A percentile compares a stretch with the other conserved stretches of the same genome.
These are phyloP conservation scores for Hymenoscyphus fructigenus DNA, from an alignment of 2,329 filamentous ascomycete species.

Conservation along the genomic window DNA sequence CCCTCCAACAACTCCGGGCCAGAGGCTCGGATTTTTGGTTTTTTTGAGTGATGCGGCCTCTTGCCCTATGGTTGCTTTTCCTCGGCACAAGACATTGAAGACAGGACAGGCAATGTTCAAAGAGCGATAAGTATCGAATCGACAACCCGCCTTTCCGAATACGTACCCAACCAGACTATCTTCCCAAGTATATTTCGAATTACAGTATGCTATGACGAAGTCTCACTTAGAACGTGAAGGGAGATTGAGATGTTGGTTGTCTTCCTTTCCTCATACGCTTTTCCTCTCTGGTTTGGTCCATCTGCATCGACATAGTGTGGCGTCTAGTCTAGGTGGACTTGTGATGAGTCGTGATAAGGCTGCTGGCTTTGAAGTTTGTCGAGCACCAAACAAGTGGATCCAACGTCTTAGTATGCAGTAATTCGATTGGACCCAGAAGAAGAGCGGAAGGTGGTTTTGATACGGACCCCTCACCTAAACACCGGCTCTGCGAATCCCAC, in stretches of 20 bases:
- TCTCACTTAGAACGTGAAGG: background rate
- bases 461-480: conserved; percentile 1
- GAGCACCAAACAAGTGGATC: background rate
- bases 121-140: background rate
- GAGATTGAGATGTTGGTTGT: background rate
- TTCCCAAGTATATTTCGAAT: background rate
- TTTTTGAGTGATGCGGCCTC: background rate
- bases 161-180: background rate
- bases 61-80: background rate
- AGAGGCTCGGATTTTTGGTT: background rate
- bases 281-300: background rate
- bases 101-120: background rate
- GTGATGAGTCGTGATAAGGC: background rate
- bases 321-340: background rate
- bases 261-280: too few species aligned
- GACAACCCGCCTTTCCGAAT: background rate
- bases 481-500: background rate
- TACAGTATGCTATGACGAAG: background rate
- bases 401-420: background rate
- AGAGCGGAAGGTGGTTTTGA: background rate
- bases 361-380: background rate
- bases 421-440: conserved; percentile 1
- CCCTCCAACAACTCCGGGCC: background rate
- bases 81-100: background rate
- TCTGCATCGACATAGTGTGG: background rate